These are phyloP conservation scores for Fagus sylvatica DNA, from an alignment of 306 rosid species.

Conservation along the genomic window DNA sequence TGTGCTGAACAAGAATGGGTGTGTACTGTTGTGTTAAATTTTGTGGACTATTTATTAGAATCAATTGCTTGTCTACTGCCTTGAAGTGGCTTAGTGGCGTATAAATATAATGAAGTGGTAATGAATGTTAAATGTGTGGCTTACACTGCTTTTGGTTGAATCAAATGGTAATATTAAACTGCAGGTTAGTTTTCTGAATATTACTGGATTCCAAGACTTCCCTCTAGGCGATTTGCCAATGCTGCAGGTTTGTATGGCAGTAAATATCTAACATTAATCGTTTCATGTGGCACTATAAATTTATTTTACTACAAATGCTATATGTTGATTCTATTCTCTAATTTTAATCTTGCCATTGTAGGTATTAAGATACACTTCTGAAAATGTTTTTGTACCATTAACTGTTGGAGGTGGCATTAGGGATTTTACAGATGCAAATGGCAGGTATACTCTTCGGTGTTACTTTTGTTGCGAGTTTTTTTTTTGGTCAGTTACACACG, in stretches of 20 bases:
- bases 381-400: conserved; percentile 94
- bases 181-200: conserved; percentile 90
- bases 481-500: no score
- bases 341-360: conserved; percentile 32
- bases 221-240: conserved; percentile 98
- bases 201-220: conserved; percentile 95
- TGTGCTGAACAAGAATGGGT: conserved; percentile 80
- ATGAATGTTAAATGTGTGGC: not conserved
- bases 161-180: conserved; percentile 19
- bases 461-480: not conserved
- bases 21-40: not conserved
- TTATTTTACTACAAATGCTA: not conserved
- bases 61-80: conserved; percentile 11
- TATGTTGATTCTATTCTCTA: not conserved
- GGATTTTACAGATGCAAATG: conserved; percentile 87
- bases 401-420: conserved; percentile 99
- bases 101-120: no score
- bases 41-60: not conserved
- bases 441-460: conserved; percentile 59
- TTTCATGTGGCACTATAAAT: not conserved
- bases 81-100: no score
- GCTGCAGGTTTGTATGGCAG: conserved; percentile 69
- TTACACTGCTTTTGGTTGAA: not conserved
- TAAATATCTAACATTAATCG: not conserved
- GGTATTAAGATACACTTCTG: conserved; percentile 86